Percentiles rank a stretch among this genome's conserved stretches.
Conservation (phyloP, 768 basidiomycete genomes). For the Epithele typhae region DNA sequence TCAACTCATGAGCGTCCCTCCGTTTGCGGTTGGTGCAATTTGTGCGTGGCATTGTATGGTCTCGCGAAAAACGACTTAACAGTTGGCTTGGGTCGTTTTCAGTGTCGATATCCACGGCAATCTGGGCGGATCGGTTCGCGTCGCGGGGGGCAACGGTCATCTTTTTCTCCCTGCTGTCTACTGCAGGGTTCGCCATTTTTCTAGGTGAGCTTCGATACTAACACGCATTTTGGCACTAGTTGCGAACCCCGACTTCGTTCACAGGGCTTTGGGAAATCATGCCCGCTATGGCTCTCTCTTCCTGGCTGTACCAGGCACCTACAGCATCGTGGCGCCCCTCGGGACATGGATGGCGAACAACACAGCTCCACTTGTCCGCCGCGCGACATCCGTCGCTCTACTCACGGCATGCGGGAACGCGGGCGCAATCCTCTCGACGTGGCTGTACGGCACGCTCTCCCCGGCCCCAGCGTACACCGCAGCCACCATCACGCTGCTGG, state of each 20-base stretch:
- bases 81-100: background rate
- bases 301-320: constrained; percentile 48
- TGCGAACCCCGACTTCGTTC: constrained; percentile 4
- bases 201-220: too few species aligned
- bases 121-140: constrained; percentile 48
- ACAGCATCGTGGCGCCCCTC: constrained; percentile 48
- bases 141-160: constrained; percentile 47
- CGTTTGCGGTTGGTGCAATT: constrained; percentile 27
- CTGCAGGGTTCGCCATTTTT: constrained; percentile 54
- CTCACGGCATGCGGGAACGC: constrained; percentile 54
- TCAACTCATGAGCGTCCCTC: constrained; percentile 31
- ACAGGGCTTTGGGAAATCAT: constrained; percentile 32
- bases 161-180: constrained; percentile 37
- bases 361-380: constrained; percentile 48
- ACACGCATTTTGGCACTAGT: too few species aligned
- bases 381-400: constrained; percentile 56
- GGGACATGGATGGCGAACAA: constrained; percentile 63
- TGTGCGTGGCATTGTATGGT: constrained; percentile 6
- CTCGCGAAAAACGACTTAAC: background rate
- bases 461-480: constrained; percentile 44
- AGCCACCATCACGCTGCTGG: constrained; percentile 36
- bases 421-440: constrained; percentile 58
- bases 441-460: constrained; percentile 51
- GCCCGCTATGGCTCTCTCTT: constrained; percentile 54
- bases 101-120: constrained; percentile 39